A percentile compares a stretch with the other conserved stretches of the same genome.
These are phyloP conservation scores for Lobosporangium transversale DNA, from an alignment of 192 early-diverging fungal species.

Conservation along the genomic window DNA sequence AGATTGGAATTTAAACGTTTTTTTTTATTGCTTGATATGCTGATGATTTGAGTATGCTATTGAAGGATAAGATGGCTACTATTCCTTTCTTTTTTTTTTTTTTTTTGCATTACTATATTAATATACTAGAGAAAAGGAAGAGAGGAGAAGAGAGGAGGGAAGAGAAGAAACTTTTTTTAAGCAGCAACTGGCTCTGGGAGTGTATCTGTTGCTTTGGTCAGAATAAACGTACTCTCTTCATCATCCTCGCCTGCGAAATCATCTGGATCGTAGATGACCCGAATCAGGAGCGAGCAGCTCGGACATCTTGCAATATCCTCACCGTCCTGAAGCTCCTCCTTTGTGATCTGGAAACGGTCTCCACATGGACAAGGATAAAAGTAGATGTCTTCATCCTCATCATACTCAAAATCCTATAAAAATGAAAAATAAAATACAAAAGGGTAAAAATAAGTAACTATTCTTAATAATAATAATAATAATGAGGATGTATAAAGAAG, in stretches of 20 bases:
- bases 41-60: not conserved
- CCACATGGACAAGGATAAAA: conserved; percentile 97
- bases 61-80: not conserved
- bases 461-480: not conserved
- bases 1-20: not conserved
- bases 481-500: not conserved
- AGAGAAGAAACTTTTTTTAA: not conserved
- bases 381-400: conserved; percentile 84
- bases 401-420: conserved; percentile 91
- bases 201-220: conserved; percentile 48
- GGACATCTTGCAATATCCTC: conserved; percentile 93
- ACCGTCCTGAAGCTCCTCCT: conserved; percentile 79
- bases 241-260: conserved; percentile 67
- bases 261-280: conserved; percentile 89
- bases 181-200: conserved; percentile 51
- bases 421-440: not conserved
- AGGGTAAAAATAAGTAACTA: not conserved
- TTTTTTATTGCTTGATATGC: not conserved
- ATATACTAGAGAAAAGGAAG: conserved; percentile 19
- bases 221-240: conserved; percentile 53
- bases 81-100: conserved; percentile 46
- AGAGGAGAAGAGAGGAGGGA: too few relatives aligned
- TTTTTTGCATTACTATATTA: conserved; percentile 18
- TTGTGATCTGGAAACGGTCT: conserved; percentile 90
- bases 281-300: conserved; percentile 90